Conservation (phyloP, 2,329 filamentous ascomycete species). For the Fusarium miscanthi region DNA sequence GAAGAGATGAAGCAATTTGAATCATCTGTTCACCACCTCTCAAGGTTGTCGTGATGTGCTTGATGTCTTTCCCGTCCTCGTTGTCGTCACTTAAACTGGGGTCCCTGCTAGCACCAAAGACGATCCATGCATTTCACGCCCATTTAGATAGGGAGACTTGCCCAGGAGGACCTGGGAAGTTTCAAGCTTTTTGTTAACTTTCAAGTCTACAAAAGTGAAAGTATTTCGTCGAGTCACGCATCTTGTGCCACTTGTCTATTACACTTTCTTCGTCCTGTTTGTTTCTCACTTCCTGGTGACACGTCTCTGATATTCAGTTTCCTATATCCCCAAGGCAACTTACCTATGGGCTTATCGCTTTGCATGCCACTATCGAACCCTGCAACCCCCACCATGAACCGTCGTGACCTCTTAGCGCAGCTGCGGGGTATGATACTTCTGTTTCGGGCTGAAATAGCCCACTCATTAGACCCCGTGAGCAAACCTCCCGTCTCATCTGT, state of each 20-base stretch:
- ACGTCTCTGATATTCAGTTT: not conserved
- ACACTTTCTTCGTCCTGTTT: not conserved
- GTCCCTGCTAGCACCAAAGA: constrained; percentile 33
- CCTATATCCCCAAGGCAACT: not conserved
- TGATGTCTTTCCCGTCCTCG: constrained; percentile 29
- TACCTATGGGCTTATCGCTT: constrained; percentile 28
- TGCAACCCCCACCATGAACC: constrained; percentile 36
- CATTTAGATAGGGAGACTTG: constrained; percentile 22
- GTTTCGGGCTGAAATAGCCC: constrained; percentile 28
- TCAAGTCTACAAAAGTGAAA: not conserved
- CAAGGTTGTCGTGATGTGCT: constrained; percentile 23
- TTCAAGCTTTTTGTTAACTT: not conserved
- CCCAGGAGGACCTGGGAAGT: not conserved
- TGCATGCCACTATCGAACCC: constrained; percentile 39
- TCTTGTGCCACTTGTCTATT: not conserved
- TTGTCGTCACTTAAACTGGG: constrained; percentile 39
- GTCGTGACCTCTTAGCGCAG: constrained; percentile 40
- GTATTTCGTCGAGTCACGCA: not conserved
- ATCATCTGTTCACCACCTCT: not conserved
- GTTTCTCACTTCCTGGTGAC: not conserved
- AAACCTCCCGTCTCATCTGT: constrained; percentile 31
- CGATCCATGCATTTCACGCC: constrained; percentile 36
- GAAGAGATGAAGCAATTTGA: not conserved
- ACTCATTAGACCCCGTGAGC: constrained; percentile 37
- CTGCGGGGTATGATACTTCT: constrained; percentile 39